A percentile compares a stretch with the other conserved stretches of the same genome.
phyloP scores from a whole-genome alignment of 83 land plant genomes.

The Thuja plicata region DNA sequence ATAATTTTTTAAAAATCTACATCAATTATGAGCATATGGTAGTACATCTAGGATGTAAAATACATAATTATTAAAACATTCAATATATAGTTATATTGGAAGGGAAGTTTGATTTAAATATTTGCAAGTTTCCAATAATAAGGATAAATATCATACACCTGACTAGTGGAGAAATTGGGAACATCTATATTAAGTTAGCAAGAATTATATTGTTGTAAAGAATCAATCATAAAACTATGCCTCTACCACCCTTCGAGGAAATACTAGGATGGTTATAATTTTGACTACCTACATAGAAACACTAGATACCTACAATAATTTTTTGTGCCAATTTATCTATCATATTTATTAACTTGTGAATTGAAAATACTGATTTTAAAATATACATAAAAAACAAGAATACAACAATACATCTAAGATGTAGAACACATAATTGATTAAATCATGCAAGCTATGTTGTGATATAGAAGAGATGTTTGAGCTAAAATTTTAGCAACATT shows the following conservation, averaged over 20 bases:
- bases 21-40: not conserved
- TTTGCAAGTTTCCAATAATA: too few species aligned
- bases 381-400: not conserved
- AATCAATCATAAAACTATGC: not conserved
- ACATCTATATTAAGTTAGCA: not conserved
- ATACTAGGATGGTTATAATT: not conserved
- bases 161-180: not conserved
- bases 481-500: not conserved
- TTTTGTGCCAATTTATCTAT: not conserved
- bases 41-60: not conserved
- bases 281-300: not conserved
- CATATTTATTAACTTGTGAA: not conserved
- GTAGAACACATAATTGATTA: not conserved
- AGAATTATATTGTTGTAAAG: not conserved
- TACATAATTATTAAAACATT: too few species aligned
- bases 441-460: not conserved
- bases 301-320: not conserved
- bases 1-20: not conserved
- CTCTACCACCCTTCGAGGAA: not conserved
- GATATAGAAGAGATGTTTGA: not conserved
- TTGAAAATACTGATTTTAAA: not conserved
- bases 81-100: not conserved
- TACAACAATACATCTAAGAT: not conserved
- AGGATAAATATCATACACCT: not conserved
- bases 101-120: not conserved